Conservation (phyloP, 352 stramenopile species). For the Globisporangium ultimum region DNA sequence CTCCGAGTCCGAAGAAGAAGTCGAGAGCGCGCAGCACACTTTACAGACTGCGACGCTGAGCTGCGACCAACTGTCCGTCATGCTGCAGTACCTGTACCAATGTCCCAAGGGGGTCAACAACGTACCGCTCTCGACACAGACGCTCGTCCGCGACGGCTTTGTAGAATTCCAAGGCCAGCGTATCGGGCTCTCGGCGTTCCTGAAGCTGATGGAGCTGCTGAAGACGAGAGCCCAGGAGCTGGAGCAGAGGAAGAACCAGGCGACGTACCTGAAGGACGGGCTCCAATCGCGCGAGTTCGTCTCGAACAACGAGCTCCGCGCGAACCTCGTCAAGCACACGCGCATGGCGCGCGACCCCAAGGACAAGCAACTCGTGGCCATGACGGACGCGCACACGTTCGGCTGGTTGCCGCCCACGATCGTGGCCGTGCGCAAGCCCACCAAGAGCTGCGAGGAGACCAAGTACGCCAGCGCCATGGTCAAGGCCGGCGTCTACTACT, state of each 20-base stretch:
- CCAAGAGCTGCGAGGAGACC: slow-evolving; percentile 69
- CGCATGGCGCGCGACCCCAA: slow-evolving; percentile 47
- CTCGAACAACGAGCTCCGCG: slow-evolving; percentile 52
- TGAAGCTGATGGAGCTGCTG: slow-evolving; percentile 31
- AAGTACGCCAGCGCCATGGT: slow-evolving; percentile 67
- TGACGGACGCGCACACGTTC: slow-evolving; percentile 52
- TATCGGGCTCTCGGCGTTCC: slow-evolving; percentile 23
- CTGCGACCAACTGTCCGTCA: slow-evolving; percentile 28
- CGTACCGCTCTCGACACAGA: slow-evolving; percentile 24
- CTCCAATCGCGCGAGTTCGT: slow-evolving; percentile 42
- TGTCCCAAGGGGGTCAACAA: slow-evolving; percentile 55
- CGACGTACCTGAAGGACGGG: slow-evolving; percentile 39
- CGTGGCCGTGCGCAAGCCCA: slow-evolving; percentile 39
- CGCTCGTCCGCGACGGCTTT: slow-evolving; percentile 28
- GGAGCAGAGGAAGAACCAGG: slow-evolving; percentile 22
- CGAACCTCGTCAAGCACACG: slow-evolving; percentile 47
- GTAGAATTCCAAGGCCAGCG: slow-evolving; percentile 1
- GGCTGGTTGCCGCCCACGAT: slow-evolving; percentile 54
- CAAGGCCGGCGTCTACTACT: slow-evolving; percentile 75
- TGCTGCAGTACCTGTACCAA: slow-evolving; percentile 58
- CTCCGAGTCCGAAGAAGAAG: slow-evolving; percentile 60
- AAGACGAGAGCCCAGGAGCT: slow-evolving; percentile 27
- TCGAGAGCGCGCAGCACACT: slow-evolving; percentile 20
- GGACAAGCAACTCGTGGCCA: slow-evolving; percentile 37
- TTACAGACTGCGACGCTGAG: slow-evolving; percentile 32